phyloP scores from a whole-genome alignment of 2,329 filamentous ascomycete species.

The Thelonectria discophora region DNA sequence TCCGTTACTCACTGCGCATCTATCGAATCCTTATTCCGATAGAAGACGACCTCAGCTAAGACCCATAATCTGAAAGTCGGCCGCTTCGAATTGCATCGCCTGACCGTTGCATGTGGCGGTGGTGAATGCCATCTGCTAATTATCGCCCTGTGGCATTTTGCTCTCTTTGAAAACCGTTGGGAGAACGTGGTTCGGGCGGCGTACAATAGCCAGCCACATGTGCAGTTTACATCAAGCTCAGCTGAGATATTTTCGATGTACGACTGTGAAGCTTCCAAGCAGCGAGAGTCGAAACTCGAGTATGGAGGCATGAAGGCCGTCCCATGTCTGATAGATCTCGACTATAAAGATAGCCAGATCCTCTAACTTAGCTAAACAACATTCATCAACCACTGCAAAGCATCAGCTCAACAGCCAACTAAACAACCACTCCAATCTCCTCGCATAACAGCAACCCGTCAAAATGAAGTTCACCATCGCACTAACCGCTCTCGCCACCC shows the following conservation, averaged over 20 bases:
- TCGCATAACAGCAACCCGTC: background rate
- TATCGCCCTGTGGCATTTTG: background rate
- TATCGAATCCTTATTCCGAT: background rate
- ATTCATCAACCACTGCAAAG: background rate
- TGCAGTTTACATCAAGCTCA: background rate
- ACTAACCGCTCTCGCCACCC: background rate
- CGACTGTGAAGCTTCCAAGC: no score
- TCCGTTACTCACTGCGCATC: background rate
- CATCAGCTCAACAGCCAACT: background rate
- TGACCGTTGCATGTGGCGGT: background rate
- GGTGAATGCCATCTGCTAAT: background rate
- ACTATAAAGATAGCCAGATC: background rate
- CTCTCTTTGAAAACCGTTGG: background rate
- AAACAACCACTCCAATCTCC: background rate
- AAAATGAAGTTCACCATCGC: slow-evolving; percentile 8
- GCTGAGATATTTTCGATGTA: background rate
- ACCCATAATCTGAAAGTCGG: background rate
- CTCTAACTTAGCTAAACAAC: background rate
- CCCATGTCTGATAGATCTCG: background rate
- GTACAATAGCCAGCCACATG: background rate
- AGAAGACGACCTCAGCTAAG: background rate
- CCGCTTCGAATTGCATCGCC: background rate
- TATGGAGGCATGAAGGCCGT: no score
- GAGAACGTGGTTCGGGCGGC: background rate
- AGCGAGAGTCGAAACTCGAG: no score